Evolutionary conservation across 2,329 filamentous ascomycete genomes (phyloP), one percentile per base, ranked within the genome.

Genomic region (Juglanconis juglandina): DNA sequence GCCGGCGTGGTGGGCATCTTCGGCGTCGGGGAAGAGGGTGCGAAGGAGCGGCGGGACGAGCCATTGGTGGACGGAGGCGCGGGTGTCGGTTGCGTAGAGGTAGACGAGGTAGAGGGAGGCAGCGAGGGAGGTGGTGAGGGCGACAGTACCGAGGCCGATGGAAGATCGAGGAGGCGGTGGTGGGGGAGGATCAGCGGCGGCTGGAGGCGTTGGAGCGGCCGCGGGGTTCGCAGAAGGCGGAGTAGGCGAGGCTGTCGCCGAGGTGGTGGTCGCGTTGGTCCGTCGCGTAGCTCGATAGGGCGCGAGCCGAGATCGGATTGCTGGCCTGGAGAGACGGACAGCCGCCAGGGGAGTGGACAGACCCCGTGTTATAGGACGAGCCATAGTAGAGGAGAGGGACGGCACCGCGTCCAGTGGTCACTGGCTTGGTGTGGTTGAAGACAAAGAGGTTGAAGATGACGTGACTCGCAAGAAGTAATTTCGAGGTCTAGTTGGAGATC

Each of bases 1-100:
- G 54, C 91, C 90, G 30, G 82, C 80, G 69, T 96, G 88, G 72
- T 99, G 95, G n/a, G 94, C 95, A 44, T 96, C 92, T 74, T 99
- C 95, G 60, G 89, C 89, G 68, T 95, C 90, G 4, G 88, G 81
- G 72, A 85, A 89, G 60, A 90, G 60, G 56, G 81, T 75, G 53
- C 91, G 87, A 4, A 95, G 71, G 17, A 87, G 70, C 0, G 83
- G 89, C 2, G 90, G 87, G 13, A 88, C 79, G 35, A 88, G 73
- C 74, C 85, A 91, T 68, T 82, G 83, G 73, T 93, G 89, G 61
- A 87, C 70, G 60, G 86, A 88, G 47, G 89, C 86, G 63, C 90
- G 81, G 6, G 89, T 92, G 71, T 92, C 90, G 57, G 89, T 92
- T n/a, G 79, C 75, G 69, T 92, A 92, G 64, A 90, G 74, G 72